These are phyloP conservation scores for Smallanthus sonchifolius DNA, from an alignment of 129 eudicot genomes.

Conservation along the genomic window DNA sequence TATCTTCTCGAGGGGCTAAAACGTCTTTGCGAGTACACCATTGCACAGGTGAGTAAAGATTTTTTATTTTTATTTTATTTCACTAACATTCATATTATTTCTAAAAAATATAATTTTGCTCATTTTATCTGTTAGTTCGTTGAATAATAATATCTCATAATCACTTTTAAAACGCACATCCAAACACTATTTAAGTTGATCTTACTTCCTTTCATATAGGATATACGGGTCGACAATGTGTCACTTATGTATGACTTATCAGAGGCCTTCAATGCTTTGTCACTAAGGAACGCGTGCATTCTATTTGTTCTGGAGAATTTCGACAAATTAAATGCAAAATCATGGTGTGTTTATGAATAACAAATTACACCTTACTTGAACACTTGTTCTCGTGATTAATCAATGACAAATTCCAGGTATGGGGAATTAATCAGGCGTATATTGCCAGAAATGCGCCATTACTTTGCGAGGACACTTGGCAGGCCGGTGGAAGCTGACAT, in stretches of 20 bases:
- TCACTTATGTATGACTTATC: conserved; percentile 56
- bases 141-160: background rate
- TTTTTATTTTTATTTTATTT: background rate
- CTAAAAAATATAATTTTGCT: background rate
- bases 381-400: background rate
- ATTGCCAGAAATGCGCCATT: conserved; percentile 46
- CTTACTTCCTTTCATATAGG: conserved; percentile 25
- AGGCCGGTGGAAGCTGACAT: conserved; percentile 38
- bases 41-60: conserved; percentile 47
- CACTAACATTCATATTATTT: background rate
- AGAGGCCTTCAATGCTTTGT: conserved; percentile 55
- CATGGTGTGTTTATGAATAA: conserved; percentile 26
- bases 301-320: conserved; percentile 53
- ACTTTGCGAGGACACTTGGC: conserved; percentile 43
- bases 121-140: background rate
- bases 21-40: conserved; percentile 60
- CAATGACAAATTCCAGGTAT: conserved; percentile 34
- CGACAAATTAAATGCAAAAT: conserved; percentile 39
- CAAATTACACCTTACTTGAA: background rate
- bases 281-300: conserved; percentile 59
- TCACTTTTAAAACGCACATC: background rate
- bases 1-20: conserved; percentile 62
- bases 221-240: conserved; percentile 49
- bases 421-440: conserved; percentile 33
- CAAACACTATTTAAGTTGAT: background rate